Percentiles rank a stretch among this genome's conserved stretches.
phyloP scores from a whole-genome alignment of 768 basidiomycete species.

The Scleroderma bovista region DNA sequence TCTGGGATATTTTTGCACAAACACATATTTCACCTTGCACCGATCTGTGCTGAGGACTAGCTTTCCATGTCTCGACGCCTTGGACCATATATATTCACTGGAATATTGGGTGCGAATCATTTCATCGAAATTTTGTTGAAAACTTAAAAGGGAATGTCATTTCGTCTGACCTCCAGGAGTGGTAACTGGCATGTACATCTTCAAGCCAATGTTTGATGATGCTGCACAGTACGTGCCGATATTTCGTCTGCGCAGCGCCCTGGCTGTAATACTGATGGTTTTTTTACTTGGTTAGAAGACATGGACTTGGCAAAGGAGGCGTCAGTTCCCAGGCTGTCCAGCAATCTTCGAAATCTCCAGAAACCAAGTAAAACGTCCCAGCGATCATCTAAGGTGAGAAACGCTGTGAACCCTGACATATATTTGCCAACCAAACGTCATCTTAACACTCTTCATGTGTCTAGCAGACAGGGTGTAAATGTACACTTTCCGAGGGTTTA shows the following conservation, averaged over 20 bases:
- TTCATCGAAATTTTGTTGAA: neutral
- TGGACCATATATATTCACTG: slow-evolving; percentile 51
- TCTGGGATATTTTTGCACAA: too few relatives aligned
- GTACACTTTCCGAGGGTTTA: slow-evolving; percentile 6
- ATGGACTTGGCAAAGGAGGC: neutral
- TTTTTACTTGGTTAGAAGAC: slow-evolving; percentile 9
- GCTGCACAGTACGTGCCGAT: slow-evolving; percentile 10
- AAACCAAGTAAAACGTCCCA: slow-evolving; percentile 7
- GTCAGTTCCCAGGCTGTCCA: neutral
- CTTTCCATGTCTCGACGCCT: slow-evolving; percentile 36
- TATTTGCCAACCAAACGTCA: neutral
- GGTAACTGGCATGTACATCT: slow-evolving; percentile 61
- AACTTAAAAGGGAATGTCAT: neutral
- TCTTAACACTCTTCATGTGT: slow-evolving; percentile 8
- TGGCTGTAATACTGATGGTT: neutral
- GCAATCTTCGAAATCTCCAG: neutral
- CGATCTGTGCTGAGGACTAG: neutral
- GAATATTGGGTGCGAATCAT: slow-evolving; percentile 42
- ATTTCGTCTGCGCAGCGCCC: neutral
- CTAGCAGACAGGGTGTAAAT: slow-evolving; percentile 7
- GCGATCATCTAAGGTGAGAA: too few relatives aligned
- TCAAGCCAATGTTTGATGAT: slow-evolving; percentile 42
- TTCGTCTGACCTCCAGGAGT: slow-evolving; percentile 36
- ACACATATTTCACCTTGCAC: too few relatives aligned
- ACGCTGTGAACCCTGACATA: too few relatives aligned